Evolutionary conservation across 495 filamentous ascomycete genomes (phyloP), one percentile per base, ranked within the genome.

Genomic region (Paragyromitra xinjiangensis): DNA sequence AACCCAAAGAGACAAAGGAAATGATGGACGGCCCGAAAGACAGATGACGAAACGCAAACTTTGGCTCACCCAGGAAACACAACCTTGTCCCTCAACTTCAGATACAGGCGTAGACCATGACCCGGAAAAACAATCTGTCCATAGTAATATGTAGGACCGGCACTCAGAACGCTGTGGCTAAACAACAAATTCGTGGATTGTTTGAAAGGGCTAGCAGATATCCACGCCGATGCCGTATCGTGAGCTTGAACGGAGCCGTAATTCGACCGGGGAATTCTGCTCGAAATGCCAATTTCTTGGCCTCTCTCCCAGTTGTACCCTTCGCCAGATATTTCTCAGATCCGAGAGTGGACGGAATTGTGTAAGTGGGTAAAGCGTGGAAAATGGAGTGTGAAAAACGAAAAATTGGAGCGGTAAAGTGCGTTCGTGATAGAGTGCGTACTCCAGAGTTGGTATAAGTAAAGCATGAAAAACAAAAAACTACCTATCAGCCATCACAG

Each of bases 391-490:
- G 69, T 40, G 37, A 6, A 56, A 34, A 59, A 53, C 67, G 67
- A 26, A 37, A 37, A 73, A 73, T 58, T 67, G 22, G 50, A 67
- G 62, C 26, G 62, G 24, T 67, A 67, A 67, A 73, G 62, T 72
- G 70, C 16, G 70, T 73, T 73, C 70, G 70, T 68, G 50, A 68
- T 68, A 73, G 50, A 73, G 62, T 53, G 59, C 58, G 26, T 73
- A 56, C 63, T 68, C 71, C 71, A 73, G 40, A 42, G 67, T 61
- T 73, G 48, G 63, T 56, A 72, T 44, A 48, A 39, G 69, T 67
- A 67, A 56, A 72, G 45, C 45, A 62, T 64, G 69, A 72, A 73
- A 72, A 58, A 73, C 70, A 73, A 67, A 67, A 66, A 73, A 73
- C 62, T 73, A 73, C 62, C 62, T 73, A 68, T 73, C 66, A 69